Evolutionary conservation across 2,329 filamentous ascomycete species (phyloP), one percentile per base, ranked within the genome.

Genomic region (Escovopsis weberi): DNA sequence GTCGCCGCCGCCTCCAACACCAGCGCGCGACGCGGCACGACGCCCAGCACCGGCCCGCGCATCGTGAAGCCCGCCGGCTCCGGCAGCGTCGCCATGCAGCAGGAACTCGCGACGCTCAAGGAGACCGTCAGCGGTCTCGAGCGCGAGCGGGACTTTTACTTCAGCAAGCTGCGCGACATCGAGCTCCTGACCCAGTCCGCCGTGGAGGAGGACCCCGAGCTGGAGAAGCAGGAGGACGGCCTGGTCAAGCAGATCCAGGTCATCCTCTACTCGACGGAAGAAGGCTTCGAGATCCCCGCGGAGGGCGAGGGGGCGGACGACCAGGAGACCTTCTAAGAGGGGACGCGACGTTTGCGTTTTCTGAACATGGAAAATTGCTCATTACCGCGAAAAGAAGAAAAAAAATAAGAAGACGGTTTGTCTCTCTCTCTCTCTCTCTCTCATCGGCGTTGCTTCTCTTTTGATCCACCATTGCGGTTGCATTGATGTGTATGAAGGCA

Each of bases 81-180:
- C 7, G 80, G 74, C 30, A 76, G 71, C 26, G 77, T 83, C 10
- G 86, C 80, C 4, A 67, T 98, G 53, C 77, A 85, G 59, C 75
- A 83, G 58, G 91, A 96, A 72, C 91, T 94, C 59, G 74, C 75
- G 36, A 84, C 83, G 26, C 73, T 96, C 53, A 94, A 94, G 72
- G 89, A 96, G 68, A 94, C 86, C 0, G 89, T 98, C n/a, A 73
- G 78, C 11, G 91, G 91, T 1, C 72, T 98, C 36, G 91, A 98
- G 72, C 82, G 91, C 54, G 91, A 98, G 69, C 77, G 91, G 40
- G 91, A 98, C 62, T 98, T 98, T 62, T 98, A 98, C 72, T 98
- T 98, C 66, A 93, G 85, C 74, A 98, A 98, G 72, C 74, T 98
- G 50, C 77, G 91, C 46, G 91, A 98, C 59, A 98, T 98, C 53